phyloP scores from a whole-genome alignment of 768 basidiomycete genomes.

The Filobasidium floriforme region DNA sequence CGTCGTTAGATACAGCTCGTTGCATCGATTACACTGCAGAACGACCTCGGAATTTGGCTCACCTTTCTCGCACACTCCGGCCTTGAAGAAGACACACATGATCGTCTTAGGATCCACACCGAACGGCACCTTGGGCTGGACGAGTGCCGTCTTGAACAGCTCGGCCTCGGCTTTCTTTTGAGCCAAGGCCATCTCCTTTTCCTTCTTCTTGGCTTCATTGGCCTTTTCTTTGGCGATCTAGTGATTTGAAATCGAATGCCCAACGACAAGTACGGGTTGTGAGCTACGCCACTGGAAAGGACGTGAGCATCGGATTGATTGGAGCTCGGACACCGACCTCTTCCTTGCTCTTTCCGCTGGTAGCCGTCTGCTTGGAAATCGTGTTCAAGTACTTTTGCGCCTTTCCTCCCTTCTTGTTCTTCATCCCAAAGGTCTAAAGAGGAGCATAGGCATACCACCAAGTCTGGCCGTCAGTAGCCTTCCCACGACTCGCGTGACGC shows the following conservation, averaged over 20 bases:
- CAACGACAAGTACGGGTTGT: neutral
- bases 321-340: slow-evolving; percentile 38
- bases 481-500: neutral
- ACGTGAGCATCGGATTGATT: neutral
- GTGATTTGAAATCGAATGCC: neutral
- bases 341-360: slow-evolving; percentile 72
- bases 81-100: slow-evolving; percentile 85
- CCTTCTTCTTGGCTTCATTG: slow-evolving; percentile 47
- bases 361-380: slow-evolving; percentile 67
- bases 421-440: slow-evolving; percentile 47
- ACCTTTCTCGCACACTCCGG: slow-evolving; percentile 88
- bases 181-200: slow-evolving; percentile 35
- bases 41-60: slow-evolving; percentile 9
- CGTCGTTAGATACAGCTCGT: neutral
- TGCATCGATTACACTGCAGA: neutral
- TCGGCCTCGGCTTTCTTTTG: slow-evolving; percentile 64
- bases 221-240: slow-evolving; percentile 76
- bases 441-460: too few species aligned
- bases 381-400: slow-evolving; percentile 76
- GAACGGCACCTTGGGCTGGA: slow-evolving; percentile 60
- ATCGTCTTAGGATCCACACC: slow-evolving; percentile 91
- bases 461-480: too few species aligned
- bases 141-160: slow-evolving; percentile 54
- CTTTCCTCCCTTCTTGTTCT: slow-evolving; percentile 43
- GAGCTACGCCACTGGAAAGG: neutral